Percentiles rank a stretch among this genome's conserved stretches.
phyloP scores from a whole-genome alignment of 1,139 yeast species.

The Barnettozyma hawaiiensis region DNA sequence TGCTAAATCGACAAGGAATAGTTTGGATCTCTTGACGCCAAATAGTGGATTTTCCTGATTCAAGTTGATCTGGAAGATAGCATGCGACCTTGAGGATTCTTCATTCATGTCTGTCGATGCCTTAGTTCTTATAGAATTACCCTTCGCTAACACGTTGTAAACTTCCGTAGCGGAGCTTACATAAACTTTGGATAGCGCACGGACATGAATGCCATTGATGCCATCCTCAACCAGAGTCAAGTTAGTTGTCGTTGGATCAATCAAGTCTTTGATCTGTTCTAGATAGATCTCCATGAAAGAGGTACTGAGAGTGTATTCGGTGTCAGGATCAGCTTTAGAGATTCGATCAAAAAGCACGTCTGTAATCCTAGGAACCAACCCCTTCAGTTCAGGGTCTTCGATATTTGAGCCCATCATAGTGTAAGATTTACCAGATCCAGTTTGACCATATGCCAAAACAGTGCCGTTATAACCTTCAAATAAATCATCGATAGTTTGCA shows the following conservation, averaged over 20 bases:
- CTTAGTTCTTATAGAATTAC: slow-evolving; percentile 50
- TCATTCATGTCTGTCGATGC: slow-evolving; percentile 68
- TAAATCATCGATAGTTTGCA: slow-evolving; percentile 55
- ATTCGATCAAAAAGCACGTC: slow-evolving; percentile 59
- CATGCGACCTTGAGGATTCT: slow-evolving; percentile 78
- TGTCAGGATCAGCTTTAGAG: slow-evolving; percentile 42
- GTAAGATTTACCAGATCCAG: slow-evolving; percentile 82
- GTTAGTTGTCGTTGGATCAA: slow-evolving; percentile 22
- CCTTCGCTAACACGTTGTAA: slow-evolving; percentile 48
- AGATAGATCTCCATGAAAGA: slow-evolving; percentile 80
- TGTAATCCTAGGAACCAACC: slow-evolving; percentile 71
- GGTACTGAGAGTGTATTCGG: slow-evolving; percentile 64
- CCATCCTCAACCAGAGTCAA: slow-evolving; percentile 64
- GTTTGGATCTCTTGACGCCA: slow-evolving; percentile 46
- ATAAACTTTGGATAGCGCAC: slow-evolving; percentile 57
- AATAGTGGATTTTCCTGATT: slow-evolving; percentile 51
- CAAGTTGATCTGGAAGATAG: slow-evolving; percentile 65
- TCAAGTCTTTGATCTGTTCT: slow-evolving; percentile 62
- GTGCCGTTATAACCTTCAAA: slow-evolving; percentile 82
- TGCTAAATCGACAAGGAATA: slow-evolving; percentile 80
- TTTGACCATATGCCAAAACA: slow-evolving; percentile 82
- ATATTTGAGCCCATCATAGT: slow-evolving; percentile 72
- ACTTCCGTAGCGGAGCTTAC: slow-evolving; percentile 59
- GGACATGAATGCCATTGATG: slow-evolving; percentile 62
- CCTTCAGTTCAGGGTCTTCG: slow-evolving; percentile 39